Evolutionary conservation across 768 basidiomycete genomes (phyloP).

Genomic region (Tulasnella sp.): DNA sequence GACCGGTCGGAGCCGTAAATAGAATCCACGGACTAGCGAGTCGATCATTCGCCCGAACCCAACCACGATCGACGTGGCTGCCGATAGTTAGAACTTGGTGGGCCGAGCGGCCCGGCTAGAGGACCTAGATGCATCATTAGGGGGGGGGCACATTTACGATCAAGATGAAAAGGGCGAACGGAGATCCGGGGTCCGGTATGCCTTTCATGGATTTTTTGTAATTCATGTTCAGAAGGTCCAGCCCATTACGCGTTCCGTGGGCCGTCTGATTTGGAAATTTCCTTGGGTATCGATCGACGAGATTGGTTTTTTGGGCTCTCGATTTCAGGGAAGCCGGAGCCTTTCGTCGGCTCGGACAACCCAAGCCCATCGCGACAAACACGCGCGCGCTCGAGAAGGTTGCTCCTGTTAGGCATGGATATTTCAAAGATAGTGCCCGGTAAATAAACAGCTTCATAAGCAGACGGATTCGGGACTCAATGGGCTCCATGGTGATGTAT

Average conservation of each 20-base stretch:
- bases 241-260: neutral
- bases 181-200: neutral
- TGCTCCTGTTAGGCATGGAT: neutral
- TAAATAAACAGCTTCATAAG: too few species aligned
- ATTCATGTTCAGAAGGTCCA: neutral
- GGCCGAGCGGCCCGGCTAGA: neutral
- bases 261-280: neutral
- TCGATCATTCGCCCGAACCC: too few species aligned
- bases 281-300: too few species aligned
- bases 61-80: neutral
- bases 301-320: too few species aligned
- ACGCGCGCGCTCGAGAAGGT: neutral
- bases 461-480: neutral
- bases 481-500: neutral
- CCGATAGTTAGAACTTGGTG: neutral
- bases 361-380: neutral
- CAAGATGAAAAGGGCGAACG: neutral
- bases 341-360: neutral
- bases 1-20: neutral
- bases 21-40: neutral
- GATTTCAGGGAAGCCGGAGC: neutral
- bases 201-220: neutral
- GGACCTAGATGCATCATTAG: neutral
- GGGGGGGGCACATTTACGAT: too few species aligned
- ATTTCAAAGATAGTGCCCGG: too few species aligned